Evolutionary conservation across 169 alveolate genomes (phyloP), one percentile per base, ranked within the genome.

Genomic region (Plasmodium ovale): DNA sequence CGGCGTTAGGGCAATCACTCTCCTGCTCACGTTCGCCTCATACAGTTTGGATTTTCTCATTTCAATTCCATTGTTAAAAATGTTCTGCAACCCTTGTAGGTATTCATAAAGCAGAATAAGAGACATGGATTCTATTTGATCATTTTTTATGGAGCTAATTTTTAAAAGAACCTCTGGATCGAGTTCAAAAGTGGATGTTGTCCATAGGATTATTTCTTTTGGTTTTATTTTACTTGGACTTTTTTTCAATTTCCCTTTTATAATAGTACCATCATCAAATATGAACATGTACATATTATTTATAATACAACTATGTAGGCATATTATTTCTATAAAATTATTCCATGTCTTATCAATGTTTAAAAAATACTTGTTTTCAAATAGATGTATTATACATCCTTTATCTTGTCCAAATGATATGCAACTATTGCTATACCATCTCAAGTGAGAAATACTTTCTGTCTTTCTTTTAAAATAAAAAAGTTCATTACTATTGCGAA

Each of bases 231-330:
- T 77, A 9, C 65, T 47, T 53, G 60, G 14, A 37, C 29, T 77
- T 37, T 39, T 51, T 53, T 77, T 77, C 39, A 60, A 42, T 53
- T 77, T 47, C 3, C 88, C 88, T 39, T 53, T 62, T 27, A 77
- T 12, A n/a, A 77, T 68, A 12, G 88, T 60, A 23, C 74, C 74
- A 47, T 77, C 88, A 77, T 77, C 88, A 62, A 44, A 77, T 67
- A 64, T n/a, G 29, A 60, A 77, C 25, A 77, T 1, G 16, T 60
- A 67, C 44, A 44, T 77, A 23, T 62, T 56, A 54, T 64, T 49
- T 31, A 42, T 33, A 23, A 77, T 65, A 12, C 25, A 77, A 5
- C 74, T 77, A 77, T 77, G 70, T 77, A 64, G 16, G 54, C 88
- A 77, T 60, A 60, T 19, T 3, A 47, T 77, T 9, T 77, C 88